These are phyloP conservation scores for Theobroma cacao DNA, from an alignment of 345 rosid species.

Conservation along the genomic window DNA sequence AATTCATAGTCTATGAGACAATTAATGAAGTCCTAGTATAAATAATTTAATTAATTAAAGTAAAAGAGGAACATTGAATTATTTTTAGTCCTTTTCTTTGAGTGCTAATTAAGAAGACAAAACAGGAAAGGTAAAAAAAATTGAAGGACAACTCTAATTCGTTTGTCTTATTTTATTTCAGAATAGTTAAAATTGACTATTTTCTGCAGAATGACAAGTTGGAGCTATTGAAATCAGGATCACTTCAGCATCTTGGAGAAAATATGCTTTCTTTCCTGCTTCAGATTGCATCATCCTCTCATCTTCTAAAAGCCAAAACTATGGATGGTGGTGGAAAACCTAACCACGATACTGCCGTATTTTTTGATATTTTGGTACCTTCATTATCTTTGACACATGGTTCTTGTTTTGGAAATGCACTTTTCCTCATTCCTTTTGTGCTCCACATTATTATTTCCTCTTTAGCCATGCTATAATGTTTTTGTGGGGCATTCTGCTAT, in stretches of 20 bases:
- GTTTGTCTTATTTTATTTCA: background rate
- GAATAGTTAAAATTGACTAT: constrained; percentile 5
- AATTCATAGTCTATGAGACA: background rate
- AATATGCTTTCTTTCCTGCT: constrained; percentile 92
- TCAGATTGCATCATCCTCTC: constrained; percentile 58
- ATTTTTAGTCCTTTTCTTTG: background rate
- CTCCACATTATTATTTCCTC: constrained; percentile 1
- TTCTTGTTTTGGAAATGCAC: constrained; percentile 1
- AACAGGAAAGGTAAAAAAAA: background rate
- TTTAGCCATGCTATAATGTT: constrained; percentile 7
- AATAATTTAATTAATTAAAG: background rate
- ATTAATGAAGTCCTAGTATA: background rate
- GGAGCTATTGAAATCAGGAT: constrained; percentile 83
- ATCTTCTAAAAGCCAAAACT: constrained; percentile 42
- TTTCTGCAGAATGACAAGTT: constrained; percentile 83
- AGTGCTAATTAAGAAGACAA: background rate
- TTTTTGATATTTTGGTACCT: constrained; percentile 82
- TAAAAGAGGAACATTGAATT: background rate
- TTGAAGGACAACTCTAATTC: background rate
- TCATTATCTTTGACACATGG: constrained; percentile 17
- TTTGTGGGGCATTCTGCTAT: background rate
- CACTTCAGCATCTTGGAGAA: constrained; percentile 98
- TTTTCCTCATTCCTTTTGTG: constrained; percentile 3
- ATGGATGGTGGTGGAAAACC: constrained; percentile 34
- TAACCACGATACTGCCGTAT: constrained; percentile 46